A percentile compares a stretch with the other conserved stretches of the same genome.
Conservation (phyloP, 2,329 filamentous ascomycete genomes). For the Trichoderma citrinoviride region DNA sequence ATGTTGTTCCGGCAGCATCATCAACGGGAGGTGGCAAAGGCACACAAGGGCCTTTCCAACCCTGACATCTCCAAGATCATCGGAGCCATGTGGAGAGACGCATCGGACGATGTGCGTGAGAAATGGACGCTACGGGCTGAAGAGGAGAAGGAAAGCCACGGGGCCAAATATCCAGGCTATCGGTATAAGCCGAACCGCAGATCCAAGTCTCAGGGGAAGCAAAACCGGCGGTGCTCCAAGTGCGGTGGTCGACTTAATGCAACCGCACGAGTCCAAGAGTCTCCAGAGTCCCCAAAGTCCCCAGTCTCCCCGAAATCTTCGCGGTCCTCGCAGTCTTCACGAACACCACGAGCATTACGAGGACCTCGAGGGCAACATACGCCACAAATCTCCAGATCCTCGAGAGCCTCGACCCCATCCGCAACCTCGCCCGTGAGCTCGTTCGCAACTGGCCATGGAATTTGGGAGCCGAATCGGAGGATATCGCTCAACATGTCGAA, state of each 20-base stretch:
- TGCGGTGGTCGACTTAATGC: slow-evolving; percentile 66
- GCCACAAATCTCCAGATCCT: neutral
- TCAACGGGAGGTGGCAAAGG: slow-evolving; percentile 74
- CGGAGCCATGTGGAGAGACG: slow-evolving; percentile 83
- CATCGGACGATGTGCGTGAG: slow-evolving; percentile 70
- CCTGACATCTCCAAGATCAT: slow-evolving; percentile 98
- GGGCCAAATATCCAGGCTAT: slow-evolving; percentile 88
- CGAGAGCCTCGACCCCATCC: neutral
- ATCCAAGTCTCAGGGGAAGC: slow-evolving; percentile 44
- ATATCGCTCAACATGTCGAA: slow-evolving; percentile 28
- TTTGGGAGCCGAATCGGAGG: slow-evolving; percentile 26
- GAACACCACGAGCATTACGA: neutral
- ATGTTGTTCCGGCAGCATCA: slow-evolving; percentile 95
- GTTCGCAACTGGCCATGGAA: slow-evolving; percentile 34
- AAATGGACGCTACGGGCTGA: slow-evolving; percentile 89
- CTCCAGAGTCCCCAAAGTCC: neutral
- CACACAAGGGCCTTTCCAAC: slow-evolving; percentile 87
- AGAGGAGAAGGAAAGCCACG: slow-evolving; percentile 88
- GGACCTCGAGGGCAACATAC: neutral
- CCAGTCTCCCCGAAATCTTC: neutral
- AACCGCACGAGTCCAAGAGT: slow-evolving; percentile 51
- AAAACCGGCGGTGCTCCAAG: slow-evolving; percentile 62
- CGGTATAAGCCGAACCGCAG: slow-evolving; percentile 83
- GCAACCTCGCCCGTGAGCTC: slow-evolving; percentile 35
- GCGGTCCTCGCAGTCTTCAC: neutral